Conservation (phyloP, 306 rosid species). For the Macrotyloma uniflorum region DNA sequence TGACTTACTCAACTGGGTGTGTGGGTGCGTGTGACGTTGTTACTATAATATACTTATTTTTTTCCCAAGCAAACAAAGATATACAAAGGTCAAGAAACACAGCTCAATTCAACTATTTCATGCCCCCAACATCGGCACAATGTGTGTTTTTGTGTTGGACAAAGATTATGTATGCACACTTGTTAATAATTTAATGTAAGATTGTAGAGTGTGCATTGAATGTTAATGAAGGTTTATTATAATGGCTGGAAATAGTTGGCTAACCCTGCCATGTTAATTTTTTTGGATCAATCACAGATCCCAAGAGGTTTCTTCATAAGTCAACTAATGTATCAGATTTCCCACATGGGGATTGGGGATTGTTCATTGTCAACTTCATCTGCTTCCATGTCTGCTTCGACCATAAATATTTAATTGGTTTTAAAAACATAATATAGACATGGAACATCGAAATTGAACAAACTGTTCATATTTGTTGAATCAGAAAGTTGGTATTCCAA, state of each 20-base stretch:
- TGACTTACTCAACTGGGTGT: conserved; percentile 34
- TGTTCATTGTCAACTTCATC: conserved; percentile 29
- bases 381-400: conserved; percentile 13
- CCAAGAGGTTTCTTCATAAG: conserved; percentile 59
- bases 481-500: conserved; percentile 41
- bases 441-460: conserved; percentile 27
- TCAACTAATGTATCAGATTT: conserved; percentile 59
- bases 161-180: conserved; percentile 44
- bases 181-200: conserved; percentile 28
- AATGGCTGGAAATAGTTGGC: conserved; percentile 42
- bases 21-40: conserved; percentile 2
- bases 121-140: conserved; percentile 60
- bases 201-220: conserved; percentile 48
- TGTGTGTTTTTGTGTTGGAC: conserved; percentile 56
- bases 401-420: neutral
- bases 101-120: conserved; percentile 42
- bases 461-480: conserved; percentile 34
- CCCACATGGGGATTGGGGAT: conserved; percentile 52
- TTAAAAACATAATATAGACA: neutral
- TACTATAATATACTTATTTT: neutral
- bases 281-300: conserved; percentile 51
- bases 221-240: conserved; percentile 36
- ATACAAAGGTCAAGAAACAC: conserved; percentile 59
- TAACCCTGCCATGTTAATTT: conserved; percentile 36
- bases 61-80: conserved; percentile 48